phyloP scores from a whole-genome alignment of 306 rosid genomes.

The Vicia villosa region DNA sequence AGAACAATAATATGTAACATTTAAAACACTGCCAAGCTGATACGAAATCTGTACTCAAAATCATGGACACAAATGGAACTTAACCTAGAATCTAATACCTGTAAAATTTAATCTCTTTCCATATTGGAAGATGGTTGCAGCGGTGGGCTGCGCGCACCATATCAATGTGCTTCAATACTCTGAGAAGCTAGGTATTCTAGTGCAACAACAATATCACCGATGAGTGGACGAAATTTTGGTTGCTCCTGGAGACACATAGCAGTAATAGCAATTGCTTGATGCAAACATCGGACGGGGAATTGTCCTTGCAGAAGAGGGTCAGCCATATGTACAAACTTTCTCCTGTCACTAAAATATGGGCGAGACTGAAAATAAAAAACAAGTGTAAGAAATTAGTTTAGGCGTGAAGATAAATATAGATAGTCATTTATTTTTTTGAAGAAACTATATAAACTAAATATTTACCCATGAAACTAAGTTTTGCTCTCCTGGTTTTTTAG shows the following conservation, averaged over 20 bases:
- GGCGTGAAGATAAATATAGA: neutral
- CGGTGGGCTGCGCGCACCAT: constrained; percentile 30
- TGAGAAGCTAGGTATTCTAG: constrained; percentile 85
- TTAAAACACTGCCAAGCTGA: constrained; percentile 35
- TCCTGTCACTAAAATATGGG: constrained; percentile 52
- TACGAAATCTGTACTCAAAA: constrained; percentile 36
- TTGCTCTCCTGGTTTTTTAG: constrained; percentile 78
- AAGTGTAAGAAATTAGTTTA: constrained; percentile 14
- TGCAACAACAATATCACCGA: constrained; percentile 84
- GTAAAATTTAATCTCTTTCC: constrained; percentile 29
- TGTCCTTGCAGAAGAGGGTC: constrained; percentile 83
- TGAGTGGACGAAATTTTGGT: constrained; percentile 83
- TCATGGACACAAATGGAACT: constrained; percentile 46
- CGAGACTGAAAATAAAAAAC: constrained; percentile 49
- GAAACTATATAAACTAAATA: no score
- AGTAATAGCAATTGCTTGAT: constrained; percentile 93
- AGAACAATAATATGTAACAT: constrained; percentile 19
- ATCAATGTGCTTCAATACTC: constrained; percentile 39
- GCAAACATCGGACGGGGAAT: constrained; percentile 78
- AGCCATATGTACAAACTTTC: constrained; percentile 48
- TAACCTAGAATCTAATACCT: constrained; percentile 42
- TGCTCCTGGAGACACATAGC: constrained; percentile 98
- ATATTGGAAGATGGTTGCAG: constrained; percentile 40
- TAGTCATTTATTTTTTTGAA: no score
- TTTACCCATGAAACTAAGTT: constrained; percentile 87